Evolutionary conservation across 257 asterid genomes (phyloP), one percentile per base, ranked within the genome.

Genomic region (Prunella vulgaris): DNA sequence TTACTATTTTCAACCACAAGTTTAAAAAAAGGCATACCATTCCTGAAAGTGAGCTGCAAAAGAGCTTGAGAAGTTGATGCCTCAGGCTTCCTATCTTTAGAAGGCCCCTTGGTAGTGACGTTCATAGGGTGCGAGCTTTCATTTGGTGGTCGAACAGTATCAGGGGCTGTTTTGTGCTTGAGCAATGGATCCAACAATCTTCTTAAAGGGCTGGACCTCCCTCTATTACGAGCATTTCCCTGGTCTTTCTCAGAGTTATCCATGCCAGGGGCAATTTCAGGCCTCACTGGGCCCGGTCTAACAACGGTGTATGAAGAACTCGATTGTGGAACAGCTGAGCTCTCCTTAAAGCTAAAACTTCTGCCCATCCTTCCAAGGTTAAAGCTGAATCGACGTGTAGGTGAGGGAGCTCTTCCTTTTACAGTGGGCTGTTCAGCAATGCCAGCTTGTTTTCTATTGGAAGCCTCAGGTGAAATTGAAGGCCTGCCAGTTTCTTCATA

Each of bases 301-400:
- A 77, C 82, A 49, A 77, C 51, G 61, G 72, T 42, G 72, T 74
- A 70, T 20, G 77, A 52, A 54, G 93, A 77, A 74, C 72, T 82
- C 67, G 57, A 15, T 37, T 85, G 84, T 48, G 95, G 77, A 79
- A 46, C 81, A 27, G 76, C 71, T 12, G 95, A 84, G 54, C 75
- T 74, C 32, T 93, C 99, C 91, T 89, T 93, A 69, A 88, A 89
- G 81, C 95, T 91, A 79, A 81, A 77, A 82, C 91, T 93, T 79
- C 95, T 88, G 84, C 91, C 84, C 86, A 89, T 79, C 81, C 72
- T 84, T 72, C 96, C 84, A 21, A 87, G 69, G 81, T 74, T 84
- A 74, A 93, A 86, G 84, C 93, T 91, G 74, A 91, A 89, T 42
- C 97, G 81, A 49, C 88, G 82, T 37, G 76, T 79, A 66, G 96